Conservation (phyloP, 2,329 filamentous ascomycete species). For the Decorospora gaudefroyi region DNA sequence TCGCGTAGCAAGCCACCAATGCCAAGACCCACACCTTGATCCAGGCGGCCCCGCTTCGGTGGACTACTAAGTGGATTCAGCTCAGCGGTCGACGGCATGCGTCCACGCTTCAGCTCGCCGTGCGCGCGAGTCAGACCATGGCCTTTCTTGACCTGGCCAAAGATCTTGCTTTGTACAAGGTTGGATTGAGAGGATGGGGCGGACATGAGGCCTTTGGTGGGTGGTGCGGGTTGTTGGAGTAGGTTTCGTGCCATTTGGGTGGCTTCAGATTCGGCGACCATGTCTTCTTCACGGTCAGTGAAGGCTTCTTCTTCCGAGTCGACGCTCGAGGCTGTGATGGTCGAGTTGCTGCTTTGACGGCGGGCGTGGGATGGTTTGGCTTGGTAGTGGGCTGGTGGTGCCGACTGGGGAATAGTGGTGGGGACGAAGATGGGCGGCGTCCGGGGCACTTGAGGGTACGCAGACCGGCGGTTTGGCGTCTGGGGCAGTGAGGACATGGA, state of each 20-base stretch:
- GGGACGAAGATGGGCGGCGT: conserved; percentile 45
- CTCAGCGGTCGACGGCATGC: conserved; percentile 35
- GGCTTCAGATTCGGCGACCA: conserved; percentile 73
- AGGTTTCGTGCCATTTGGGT: conserved; percentile 77
- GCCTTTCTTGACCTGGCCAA: conserved; percentile 63
- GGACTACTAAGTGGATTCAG: conserved; percentile 31
- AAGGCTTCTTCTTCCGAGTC: conserved; percentile 52
- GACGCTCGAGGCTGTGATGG: conserved; percentile 49
- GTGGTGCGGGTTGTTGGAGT: conserved; percentile 64
- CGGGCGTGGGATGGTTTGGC: conserved; percentile 46
- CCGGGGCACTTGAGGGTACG: conserved; percentile 65
- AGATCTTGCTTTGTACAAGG: conserved; percentile 64
- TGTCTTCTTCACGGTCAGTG: conserved; percentile 68
- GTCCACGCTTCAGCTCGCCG: conserved; percentile 40
- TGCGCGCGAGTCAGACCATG: conserved; percentile 46
- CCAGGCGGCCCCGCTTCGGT: conserved; percentile 58
- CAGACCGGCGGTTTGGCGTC: conserved; percentile 66
- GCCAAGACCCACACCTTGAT: conserved; percentile 59
- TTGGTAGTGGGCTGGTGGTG: conserved; percentile 49
- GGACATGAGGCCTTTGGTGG: conserved; percentile 41
- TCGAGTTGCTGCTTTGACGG: conserved; percentile 71
- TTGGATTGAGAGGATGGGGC: conserved; percentile 42
- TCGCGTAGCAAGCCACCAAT: conserved; percentile 53
- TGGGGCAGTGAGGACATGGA: conserved; percentile 83
- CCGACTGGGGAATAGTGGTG: conserved; percentile 44